Percentiles rank a stretch among this genome's conserved stretches.
phyloP scores from a whole-genome alignment of 2,329 filamentous ascomycete genomes.

The Cadophora sp. region DNA sequence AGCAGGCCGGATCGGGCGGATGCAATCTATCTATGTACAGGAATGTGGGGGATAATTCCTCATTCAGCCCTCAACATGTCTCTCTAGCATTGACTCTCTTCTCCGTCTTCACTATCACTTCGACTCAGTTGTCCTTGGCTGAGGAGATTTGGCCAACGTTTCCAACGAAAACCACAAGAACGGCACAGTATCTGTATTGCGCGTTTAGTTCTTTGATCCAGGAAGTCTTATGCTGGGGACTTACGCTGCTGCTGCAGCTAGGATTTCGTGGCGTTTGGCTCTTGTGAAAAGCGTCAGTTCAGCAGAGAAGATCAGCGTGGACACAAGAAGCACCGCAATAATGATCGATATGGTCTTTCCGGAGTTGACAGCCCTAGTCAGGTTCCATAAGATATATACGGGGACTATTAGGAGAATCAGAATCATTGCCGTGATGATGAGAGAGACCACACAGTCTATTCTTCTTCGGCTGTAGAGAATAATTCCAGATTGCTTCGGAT shows the following conservation, averaged over 20 bases:
- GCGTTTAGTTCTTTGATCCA: background rate
- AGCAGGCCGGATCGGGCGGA: no score
- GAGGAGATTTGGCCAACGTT: background rate
- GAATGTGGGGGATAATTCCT: no score
- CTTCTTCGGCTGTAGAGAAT: background rate
- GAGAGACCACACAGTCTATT: background rate
- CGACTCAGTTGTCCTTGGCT: background rate
- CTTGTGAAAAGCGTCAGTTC: background rate
- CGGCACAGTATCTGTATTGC: conserved; percentile 5
- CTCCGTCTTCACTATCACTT: background rate
- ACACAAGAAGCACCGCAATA: background rate
- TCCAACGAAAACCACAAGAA: conserved; percentile 4
- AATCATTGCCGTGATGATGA: background rate
- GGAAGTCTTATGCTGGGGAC: background rate
- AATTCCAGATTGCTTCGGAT: background rate
- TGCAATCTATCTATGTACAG: no score
- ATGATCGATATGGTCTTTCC: background rate
- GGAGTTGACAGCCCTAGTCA: background rate
- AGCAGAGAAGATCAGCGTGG: background rate
- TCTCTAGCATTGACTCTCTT: no score
- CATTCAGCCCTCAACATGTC: no score
- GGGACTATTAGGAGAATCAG: background rate
- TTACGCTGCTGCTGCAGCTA: conserved; percentile 2
- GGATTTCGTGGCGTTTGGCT: background rate
- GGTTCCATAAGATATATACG: background rate